These are phyloP conservation scores for Hibiscus tridactylites DNA, from an alignment of 345 rosid genomes.

Conservation along the genomic window DNA sequence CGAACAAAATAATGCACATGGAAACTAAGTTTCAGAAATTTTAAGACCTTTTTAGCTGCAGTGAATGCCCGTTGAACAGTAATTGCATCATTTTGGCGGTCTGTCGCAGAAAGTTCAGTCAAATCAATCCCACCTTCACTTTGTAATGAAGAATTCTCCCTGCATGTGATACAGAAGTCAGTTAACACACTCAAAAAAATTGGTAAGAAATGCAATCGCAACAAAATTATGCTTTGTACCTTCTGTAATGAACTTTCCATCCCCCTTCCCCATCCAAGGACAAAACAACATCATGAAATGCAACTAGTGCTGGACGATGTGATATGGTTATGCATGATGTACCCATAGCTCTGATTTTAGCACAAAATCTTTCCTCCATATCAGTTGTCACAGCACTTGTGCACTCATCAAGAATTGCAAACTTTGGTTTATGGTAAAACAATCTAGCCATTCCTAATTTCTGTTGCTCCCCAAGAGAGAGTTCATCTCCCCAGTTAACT, in stretches of 20 bases:
- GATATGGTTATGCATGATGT: slow-evolving; percentile 99
- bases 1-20: background rate
- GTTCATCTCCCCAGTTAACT: slow-evolving; percentile 95
- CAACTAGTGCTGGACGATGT: slow-evolving; percentile 96
- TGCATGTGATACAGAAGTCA: slow-evolving; percentile 27
- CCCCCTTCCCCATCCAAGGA: slow-evolving; percentile 98
- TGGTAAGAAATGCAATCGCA: background rate
- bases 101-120: slow-evolving; percentile 39
- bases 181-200: slow-evolving; percentile 1
- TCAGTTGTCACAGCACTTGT: slow-evolving; percentile 99
- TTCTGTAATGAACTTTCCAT: slow-evolving; percentile 74
- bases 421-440: slow-evolving; percentile 90
- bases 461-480: slow-evolving; percentile 98
- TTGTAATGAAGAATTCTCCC: slow-evolving; percentile 52
- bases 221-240: slow-evolving; percentile 34
- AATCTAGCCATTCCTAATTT: slow-evolving; percentile 97
- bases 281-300: slow-evolving; percentile 91
- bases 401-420: slow-evolving; percentile 99
- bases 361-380: slow-evolving; percentile 97
- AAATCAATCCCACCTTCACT: slow-evolving; percentile 37
- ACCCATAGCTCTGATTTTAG: slow-evolving; percentile 97
- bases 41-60: slow-evolving; percentile 49
- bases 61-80: slow-evolving; percentile 87
- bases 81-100: slow-evolving; percentile 80
- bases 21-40: background rate